Percentiles rank a stretch among this genome's conserved stretches.
Evolutionary conservation across 768 basidiomycete species (phyloP).

Genomic region (Hypsizygus marmoreus): DNA sequence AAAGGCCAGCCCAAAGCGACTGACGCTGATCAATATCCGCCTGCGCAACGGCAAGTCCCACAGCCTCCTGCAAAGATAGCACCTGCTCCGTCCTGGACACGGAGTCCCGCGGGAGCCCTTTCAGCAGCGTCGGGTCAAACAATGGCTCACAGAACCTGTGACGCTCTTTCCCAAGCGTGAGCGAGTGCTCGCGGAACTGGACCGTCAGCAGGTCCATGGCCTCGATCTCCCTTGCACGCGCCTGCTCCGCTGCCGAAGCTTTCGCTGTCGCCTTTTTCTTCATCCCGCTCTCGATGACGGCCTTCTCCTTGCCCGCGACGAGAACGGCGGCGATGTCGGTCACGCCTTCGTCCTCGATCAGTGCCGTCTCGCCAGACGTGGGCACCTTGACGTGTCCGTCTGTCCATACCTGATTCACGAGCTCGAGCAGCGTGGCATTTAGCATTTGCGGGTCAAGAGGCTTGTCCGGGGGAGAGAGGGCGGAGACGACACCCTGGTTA

Average conservation of each 20-base stretch:
- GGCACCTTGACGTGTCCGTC: slow-evolving; percentile 74
- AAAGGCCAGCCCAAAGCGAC: slow-evolving; percentile 75
- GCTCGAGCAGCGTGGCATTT: slow-evolving; percentile 55
- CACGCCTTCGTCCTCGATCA: slow-evolving; percentile 78
- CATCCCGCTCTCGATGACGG: slow-evolving; percentile 83
- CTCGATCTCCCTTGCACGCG: slow-evolving; percentile 79
- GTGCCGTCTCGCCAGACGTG: slow-evolving; percentile 68
- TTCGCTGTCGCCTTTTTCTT: slow-evolving; percentile 75
- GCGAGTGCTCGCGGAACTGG: slow-evolving; percentile 66
- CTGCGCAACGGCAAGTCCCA: slow-evolving; percentile 61
- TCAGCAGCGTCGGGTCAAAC: slow-evolving; percentile 69
- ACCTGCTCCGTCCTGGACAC: slow-evolving; percentile 27
- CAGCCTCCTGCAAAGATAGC: slow-evolving; percentile 65
- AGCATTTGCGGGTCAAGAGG: slow-evolving; percentile 48
- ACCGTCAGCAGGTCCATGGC: slow-evolving; percentile 81
- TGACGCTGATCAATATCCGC: slow-evolving; percentile 67
- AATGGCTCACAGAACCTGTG: slow-evolving; percentile 92
- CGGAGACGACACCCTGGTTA: slow-evolving; percentile 64
- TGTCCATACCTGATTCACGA: slow-evolving; percentile 64
- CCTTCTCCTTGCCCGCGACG: slow-evolving; percentile 88
- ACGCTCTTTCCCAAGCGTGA: slow-evolving; percentile 84
- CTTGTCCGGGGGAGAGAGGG: slow-evolving; percentile 55
- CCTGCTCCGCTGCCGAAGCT: slow-evolving; percentile 77
- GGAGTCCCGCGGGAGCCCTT: slow-evolving; percentile 31
- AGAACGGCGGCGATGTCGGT: slow-evolving; percentile 90